These are phyloP conservation scores for Boehmeria nivea DNA, from an alignment of 306 rosid species.

Conservation along the genomic window DNA sequence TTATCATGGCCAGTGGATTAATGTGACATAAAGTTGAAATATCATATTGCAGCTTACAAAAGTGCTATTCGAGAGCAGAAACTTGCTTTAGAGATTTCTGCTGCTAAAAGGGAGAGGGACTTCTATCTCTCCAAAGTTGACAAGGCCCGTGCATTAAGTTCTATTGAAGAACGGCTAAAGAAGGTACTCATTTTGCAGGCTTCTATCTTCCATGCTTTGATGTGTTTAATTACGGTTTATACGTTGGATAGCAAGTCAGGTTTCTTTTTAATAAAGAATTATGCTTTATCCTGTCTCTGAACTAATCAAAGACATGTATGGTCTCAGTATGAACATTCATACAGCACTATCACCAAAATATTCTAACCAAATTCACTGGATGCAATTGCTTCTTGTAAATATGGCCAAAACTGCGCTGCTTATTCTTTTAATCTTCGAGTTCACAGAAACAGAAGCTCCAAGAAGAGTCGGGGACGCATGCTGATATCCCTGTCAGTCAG, in stretches of 20 bases:
- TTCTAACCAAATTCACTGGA: too few species aligned
- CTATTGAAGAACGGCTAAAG: conserved; percentile 68
- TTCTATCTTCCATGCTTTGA: not conserved
- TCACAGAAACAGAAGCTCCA: conserved; percentile 69
- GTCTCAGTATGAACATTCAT: too few species aligned
- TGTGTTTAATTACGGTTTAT: too few species aligned
- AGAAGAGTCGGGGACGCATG: conserved; percentile 27
- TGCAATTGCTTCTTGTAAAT: too few species aligned
- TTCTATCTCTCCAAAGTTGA: conserved; percentile 71
- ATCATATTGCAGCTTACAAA: conserved; percentile 51
- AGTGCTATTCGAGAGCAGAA: conserved; percentile 73
- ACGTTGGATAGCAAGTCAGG: too few species aligned
- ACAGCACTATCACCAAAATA: too few species aligned
- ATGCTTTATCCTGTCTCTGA: too few species aligned
- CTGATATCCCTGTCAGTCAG: conserved; percentile 24
- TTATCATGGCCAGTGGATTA: conserved; percentile 9
- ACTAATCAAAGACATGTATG: too few species aligned
- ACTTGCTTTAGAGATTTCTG: conserved; percentile 70
- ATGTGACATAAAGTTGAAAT: conserved; percentile 8
- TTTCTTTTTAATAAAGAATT: too few species aligned
- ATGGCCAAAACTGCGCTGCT: not conserved
- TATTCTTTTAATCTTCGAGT: conserved; percentile 16
- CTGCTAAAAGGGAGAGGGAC: conserved; percentile 80
- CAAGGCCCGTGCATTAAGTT: conserved; percentile 55
- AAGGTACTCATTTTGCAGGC: conserved; percentile 44